Base-by-base conservation (phyloP, 2,329 filamentous ascomycete species). In the Colletotrichum melonis region DNA sequence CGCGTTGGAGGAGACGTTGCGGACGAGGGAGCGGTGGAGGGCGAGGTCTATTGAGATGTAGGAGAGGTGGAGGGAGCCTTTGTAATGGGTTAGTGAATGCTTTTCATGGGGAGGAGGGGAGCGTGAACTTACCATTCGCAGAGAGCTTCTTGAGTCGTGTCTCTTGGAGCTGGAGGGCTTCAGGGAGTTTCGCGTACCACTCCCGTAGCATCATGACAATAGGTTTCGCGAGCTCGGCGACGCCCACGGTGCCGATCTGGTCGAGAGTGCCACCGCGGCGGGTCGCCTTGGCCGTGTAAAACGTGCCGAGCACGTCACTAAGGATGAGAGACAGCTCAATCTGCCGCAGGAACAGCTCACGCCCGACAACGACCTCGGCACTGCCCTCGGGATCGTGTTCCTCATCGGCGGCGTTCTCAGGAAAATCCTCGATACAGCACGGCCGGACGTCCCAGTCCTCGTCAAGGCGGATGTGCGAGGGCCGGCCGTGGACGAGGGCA, bases 401-500 rank as follows among this genome's bases (percentile, higher is more conserved):
- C 54, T 84, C 81, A 28, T 81, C 79, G 5, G 79, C 77, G 0
- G 78, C 78, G 5, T 81, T 80, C 71, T 85, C 84, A 2, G 83
- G 80, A n/a, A 84, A 84, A 72, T 85, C 83, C 12, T 80, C 76
- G 1, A 80, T 76, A 7, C 78, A 75, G 35, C 83, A 80, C 3
- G 76, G 79, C 5, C 77, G 81, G 2, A 91, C 85, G 28, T 86
- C 86, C 90, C 90, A 92, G 76, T 91, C 88, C 8, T 83, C 83
- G 3, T 83, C 80, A 5, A 83, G 83, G 12, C 80, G 80, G 28
- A 91, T 88, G 64, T 90, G 86, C 28, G 87, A 88, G 12, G 89
- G 89, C 30, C 89, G 84, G 8, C 90, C 90, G 75, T 90, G 87
- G 32, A 89, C 86, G 49, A 90, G 82, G 2, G 88, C 86, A 2